A percentile compares a stretch with the other conserved stretches of the same genome.
Evolutionary conservation across 345 rosid species (phyloP).

Genomic region (Populus euphratica): DNA sequence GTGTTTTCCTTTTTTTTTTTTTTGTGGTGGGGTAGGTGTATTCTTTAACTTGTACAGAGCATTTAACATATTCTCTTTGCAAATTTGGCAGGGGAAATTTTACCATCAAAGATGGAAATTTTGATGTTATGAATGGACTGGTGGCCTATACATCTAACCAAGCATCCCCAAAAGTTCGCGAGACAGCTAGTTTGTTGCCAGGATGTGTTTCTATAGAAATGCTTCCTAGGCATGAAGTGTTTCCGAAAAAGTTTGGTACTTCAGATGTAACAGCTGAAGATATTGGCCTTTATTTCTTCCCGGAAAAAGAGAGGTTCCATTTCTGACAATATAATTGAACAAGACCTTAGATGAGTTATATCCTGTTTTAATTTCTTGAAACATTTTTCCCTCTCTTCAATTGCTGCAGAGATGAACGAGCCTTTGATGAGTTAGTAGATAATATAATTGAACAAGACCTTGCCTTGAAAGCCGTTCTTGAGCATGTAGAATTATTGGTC

Average conservation of each 20-base stretch:
- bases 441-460: not conserved
- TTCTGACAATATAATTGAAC: not conserved
- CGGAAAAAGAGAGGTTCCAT: not conserved
- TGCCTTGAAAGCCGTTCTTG: conserved; percentile 5
- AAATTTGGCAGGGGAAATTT: not conserved
- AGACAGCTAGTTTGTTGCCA: not conserved
- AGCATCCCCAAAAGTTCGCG: not conserved
- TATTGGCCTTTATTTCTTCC: not conserved
- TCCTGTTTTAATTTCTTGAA: not conserved
- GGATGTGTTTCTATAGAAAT: not conserved
- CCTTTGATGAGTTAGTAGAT: not conserved
- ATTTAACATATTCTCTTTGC: not conserved
- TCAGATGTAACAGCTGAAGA: not conserved
- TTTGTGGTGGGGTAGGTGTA: too few relatives aligned
- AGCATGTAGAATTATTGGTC: not conserved
- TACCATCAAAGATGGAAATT: not conserved
- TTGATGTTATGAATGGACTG: not conserved
- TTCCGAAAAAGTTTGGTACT: not conserved
- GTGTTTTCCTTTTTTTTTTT: too few relatives aligned
- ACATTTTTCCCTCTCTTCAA: not conserved
- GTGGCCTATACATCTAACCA: not conserved
- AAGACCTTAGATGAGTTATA: too few relatives aligned
- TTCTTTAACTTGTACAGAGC: too few relatives aligned
- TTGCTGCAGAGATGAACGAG: not conserved
- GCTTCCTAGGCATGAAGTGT: not conserved